Percentiles rank a stretch among this genome's conserved stretches.
Evolutionary conservation across 2,329 filamentous ascomycete genomes (phyloP).

Genomic region (Calonectria hongkongensis): DNA sequence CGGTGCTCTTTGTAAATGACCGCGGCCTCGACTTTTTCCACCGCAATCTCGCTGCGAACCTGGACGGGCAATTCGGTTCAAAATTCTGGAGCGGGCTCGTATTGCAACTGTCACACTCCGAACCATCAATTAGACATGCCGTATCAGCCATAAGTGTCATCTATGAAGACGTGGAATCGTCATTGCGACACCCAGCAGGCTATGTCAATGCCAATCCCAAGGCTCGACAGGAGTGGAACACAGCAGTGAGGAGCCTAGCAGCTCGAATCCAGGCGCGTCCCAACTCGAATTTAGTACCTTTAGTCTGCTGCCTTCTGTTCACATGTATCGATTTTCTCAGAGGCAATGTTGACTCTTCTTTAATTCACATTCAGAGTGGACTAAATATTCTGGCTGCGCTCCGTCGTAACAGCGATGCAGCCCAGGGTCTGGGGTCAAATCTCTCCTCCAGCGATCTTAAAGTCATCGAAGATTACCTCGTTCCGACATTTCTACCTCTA

Average conservation of each 20-base stretch:
- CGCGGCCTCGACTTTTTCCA: conserved; percentile 34
- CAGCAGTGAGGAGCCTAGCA: conserved; percentile 5
- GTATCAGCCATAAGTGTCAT: conserved; percentile 29
- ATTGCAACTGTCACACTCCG: conserved; percentile 34
- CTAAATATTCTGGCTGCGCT: conserved; percentile 21
- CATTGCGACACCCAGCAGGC: conserved; percentile 24
- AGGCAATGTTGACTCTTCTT: conserved; percentile 15
- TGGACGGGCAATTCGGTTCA: conserved; percentile 32
- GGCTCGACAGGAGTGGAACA: conserved; percentile 22
- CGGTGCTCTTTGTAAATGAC: conserved; percentile 22
- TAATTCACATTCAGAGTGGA: conserved; percentile 28
- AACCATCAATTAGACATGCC: conserved; percentile 31
- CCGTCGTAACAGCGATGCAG: conserved; percentile 6
- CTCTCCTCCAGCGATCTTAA: neutral
- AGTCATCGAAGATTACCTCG: conserved; percentile 29
- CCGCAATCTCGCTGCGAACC: neutral
- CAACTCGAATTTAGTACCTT: conserved; percentile 26
- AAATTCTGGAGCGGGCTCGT: conserved; percentile 32
- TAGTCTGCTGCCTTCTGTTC: conserved; percentile 33
- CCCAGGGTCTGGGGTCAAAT: neutral
- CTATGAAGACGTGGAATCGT: conserved; percentile 29
- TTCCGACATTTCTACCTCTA: conserved; percentile 26
- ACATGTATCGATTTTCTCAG: conserved; percentile 32
- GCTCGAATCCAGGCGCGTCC: conserved; percentile 28
- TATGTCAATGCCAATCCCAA: conserved; percentile 24